phyloP scores from a whole-genome alignment of 208 protist genomes.

The Acanthamoeba lenticulata region DNA sequence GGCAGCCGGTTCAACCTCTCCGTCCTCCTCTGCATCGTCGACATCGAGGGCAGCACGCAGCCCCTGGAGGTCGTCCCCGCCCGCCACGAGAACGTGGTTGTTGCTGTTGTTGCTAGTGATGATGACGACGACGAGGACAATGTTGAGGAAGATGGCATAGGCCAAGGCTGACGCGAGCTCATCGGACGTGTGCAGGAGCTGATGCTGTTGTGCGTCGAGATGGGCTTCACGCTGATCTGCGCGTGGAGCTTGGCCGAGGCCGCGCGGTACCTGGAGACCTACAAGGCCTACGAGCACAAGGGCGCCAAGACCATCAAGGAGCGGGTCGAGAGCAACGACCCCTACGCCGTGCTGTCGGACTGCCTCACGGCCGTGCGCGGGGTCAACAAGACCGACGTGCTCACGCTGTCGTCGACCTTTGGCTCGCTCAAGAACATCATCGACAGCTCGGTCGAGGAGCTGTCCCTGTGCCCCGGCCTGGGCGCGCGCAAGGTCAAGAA shows the following conservation, averaged over 20 bases:
- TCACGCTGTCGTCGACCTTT: conserved; percentile 68
- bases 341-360: conserved; percentile 56
- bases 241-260: conserved; percentile 68
- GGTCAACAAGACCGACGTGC: conserved; percentile 81
- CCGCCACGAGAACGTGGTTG: no score
- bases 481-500: conserved; percentile 48
- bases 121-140: no score
- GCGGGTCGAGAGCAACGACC: neutral
- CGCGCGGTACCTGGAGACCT: conserved; percentile 82
- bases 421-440: conserved; percentile 65
- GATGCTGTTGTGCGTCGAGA: neutral
- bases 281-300: conserved; percentile 83
- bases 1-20: conserved; percentile 31
- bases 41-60: conserved; percentile 63
- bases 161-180: no score
- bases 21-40: conserved; percentile 75
- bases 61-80: neutral
- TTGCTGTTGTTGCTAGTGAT: neutral
- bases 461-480: conserved; percentile 58
- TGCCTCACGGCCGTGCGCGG: conserved; percentile 64
- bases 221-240: conserved; percentile 69
- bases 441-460: conserved; percentile 37
- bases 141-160: no score
- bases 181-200: conserved; percentile 18
- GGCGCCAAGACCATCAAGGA: conserved; percentile 73